Percentiles rank a stretch among this genome's conserved stretches.
These are phyloP conservation scores for Garcia nutans DNA, from an alignment of 345 rosid genomes.

Conservation along the genomic window DNA sequence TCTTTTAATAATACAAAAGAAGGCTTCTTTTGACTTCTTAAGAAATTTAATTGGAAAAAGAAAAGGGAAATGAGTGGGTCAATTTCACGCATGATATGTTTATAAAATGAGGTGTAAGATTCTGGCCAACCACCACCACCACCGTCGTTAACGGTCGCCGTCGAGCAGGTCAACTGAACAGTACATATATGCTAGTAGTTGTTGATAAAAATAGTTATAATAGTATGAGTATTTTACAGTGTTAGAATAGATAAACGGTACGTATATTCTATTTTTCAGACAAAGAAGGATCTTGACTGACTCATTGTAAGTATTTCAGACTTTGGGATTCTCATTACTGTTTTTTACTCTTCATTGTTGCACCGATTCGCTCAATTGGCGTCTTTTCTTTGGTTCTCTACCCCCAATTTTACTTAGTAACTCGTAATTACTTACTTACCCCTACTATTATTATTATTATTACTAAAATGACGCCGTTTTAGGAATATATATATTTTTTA, in stretches of 20 bases:
- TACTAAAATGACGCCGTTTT: no score
- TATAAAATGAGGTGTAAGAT: not conserved
- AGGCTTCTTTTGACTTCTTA: slow-evolving; percentile 16
- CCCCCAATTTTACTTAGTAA: no score
- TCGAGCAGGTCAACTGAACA: slow-evolving; percentile 5
- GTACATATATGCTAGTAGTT: not conserved
- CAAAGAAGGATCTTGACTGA: not conserved
- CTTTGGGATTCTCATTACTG: slow-evolving; percentile 10
- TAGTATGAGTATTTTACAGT: no score
- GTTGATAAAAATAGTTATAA: not conserved
- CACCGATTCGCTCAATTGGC: not conserved
- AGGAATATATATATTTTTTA: no score
- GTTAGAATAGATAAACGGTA: not conserved
- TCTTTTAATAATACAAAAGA: slow-evolving; percentile 1
- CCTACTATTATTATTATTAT: no score
- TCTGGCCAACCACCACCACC: slow-evolving; percentile 18
- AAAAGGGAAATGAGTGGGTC: not conserved
- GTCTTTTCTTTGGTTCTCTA: not conserved
- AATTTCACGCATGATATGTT: not conserved
- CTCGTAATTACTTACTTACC: no score
- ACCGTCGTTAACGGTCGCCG: not conserved
- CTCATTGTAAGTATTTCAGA: not conserved
- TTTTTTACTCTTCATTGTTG: not conserved
- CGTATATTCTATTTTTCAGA: slow-evolving; percentile 9
- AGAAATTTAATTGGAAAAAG: not conserved